Percentiles rank a stretch among this genome's conserved stretches.
Evolutionary conservation across 345 rosid genomes (phyloP).

Genomic region (Salix koriyanagi): DNA sequence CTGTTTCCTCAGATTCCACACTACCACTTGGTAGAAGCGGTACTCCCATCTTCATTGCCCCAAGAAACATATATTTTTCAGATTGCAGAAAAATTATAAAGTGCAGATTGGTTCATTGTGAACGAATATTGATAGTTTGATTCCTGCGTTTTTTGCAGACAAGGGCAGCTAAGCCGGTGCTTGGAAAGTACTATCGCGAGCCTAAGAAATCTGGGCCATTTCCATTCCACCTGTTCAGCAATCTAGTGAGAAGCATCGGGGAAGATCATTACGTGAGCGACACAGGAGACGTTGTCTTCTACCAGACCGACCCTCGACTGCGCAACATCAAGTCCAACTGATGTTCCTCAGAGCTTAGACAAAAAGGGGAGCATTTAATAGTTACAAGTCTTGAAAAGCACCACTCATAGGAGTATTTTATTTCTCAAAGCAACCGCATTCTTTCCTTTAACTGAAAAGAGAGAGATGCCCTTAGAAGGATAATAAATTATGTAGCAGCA

Average conservation of each 20-base stretch:
- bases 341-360: neutral
- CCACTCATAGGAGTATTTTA: too few species aligned
- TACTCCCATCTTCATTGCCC: slow-evolving; percentile 16
- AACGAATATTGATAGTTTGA: neutral
- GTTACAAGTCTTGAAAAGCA: too few species aligned
- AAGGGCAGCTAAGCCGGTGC: slow-evolving; percentile 56
- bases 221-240: slow-evolving; percentile 59
- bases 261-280: slow-evolving; percentile 80
- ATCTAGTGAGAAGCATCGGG: slow-evolving; percentile 46
- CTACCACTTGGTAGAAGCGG: slow-evolving; percentile 80
- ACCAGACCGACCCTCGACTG: slow-evolving; percentile 50
- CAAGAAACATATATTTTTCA: neutral
- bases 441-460: too few species aligned
- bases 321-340: neutral
- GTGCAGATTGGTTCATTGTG: neutral
- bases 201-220: slow-evolving; percentile 67
- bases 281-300: slow-evolving; percentile 67
- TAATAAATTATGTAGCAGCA: too few species aligned
- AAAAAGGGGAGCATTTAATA: too few species aligned
- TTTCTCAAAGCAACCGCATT: too few species aligned
- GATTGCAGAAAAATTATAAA: neutral
- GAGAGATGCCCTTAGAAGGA: too few species aligned
- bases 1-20: slow-evolving; percentile 96
- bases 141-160: neutral
- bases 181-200: slow-evolving; percentile 79